These are phyloP conservation scores for Thalassiosira pacifica DNA, from an alignment of 352 stramenopile species.

Conservation along the genomic window DNA sequence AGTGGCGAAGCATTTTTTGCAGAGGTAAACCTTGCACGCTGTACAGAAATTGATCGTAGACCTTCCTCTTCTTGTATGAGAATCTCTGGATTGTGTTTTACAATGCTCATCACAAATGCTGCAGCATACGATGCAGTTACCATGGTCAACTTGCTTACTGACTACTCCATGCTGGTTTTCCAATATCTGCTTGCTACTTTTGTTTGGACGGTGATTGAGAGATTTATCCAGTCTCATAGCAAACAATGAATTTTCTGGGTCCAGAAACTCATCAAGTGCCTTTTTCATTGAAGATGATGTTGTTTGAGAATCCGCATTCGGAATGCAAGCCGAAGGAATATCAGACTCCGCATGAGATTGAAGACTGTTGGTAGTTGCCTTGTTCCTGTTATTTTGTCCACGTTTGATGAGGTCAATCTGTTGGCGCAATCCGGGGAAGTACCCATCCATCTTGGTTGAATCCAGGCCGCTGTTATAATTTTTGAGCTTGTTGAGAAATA, in stretches of 20 bases:
- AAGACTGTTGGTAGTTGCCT: neutral
- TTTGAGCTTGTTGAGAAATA: neutral
- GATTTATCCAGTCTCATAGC: no score
- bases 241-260: no score
- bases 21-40: neutral
- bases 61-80: neutral
- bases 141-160: neutral
- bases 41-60: neutral
- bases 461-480: neutral
- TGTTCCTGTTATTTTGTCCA: neutral
- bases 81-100: neutral
- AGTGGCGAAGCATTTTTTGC: slow-evolving; percentile 4
- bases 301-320: no score
- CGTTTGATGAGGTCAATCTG: neutral
- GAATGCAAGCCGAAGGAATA: no score
- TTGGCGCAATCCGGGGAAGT: slow-evolving; percentile 8
- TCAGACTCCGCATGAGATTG: no score
- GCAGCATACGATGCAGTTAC: neutral
- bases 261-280: no score
- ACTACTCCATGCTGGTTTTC: neutral
- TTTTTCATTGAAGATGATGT: no score
- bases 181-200: neutral
- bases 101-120: neutral
- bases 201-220: no score
- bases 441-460: neutral